Percentiles rank a stretch among this genome's conserved stretches.
phyloP scores from a whole-genome alignment of 2,329 filamentous ascomycete genomes.

The Fusarium xylarioides region DNA sequence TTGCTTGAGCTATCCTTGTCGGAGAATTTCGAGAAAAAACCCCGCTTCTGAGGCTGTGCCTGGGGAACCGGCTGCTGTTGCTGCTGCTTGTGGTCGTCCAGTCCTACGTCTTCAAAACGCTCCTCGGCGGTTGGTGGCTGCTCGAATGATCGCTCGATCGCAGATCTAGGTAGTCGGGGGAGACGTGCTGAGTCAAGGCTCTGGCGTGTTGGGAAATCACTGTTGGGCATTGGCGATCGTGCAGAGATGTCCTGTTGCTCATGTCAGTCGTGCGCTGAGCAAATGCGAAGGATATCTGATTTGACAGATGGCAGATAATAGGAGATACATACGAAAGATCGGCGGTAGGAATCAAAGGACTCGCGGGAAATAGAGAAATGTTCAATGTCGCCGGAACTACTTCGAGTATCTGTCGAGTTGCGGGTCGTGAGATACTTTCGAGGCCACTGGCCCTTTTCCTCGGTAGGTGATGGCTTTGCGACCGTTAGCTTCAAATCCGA shows the following conservation, averaged over 20 bases:
- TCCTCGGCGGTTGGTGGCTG: constrained; percentile 77
- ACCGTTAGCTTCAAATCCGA: constrained; percentile 14
- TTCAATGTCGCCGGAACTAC: constrained; percentile 82
- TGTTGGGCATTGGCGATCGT: constrained; percentile 75
- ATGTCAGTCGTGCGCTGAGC: constrained; percentile 28
- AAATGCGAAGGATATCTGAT: not conserved
- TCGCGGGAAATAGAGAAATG: constrained; percentile 95
- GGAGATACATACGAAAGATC: constrained; percentile 81
- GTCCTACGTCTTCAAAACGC: constrained; percentile 87
- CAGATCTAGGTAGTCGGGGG: constrained; percentile 69
- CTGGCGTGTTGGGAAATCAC: constrained; percentile 72
- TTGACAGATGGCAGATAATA: not conserved
- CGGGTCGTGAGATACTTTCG: constrained; percentile 62
- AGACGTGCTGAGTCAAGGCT: constrained; percentile 81
- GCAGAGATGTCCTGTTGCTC: constrained; percentile 83
- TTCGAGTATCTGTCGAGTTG: constrained; percentile 64
- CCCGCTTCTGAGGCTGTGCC: constrained; percentile 60
- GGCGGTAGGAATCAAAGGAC: constrained; percentile 95
- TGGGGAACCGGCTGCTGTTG: constrained; percentile 30
- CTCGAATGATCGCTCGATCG: constrained; percentile 66
- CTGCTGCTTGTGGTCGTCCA: constrained; percentile 74
- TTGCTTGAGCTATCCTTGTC: constrained; percentile 53
- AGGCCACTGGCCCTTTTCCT: constrained; percentile 84
- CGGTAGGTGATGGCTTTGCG: constrained; percentile 81
- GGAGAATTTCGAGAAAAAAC: constrained; percentile 81